Conservation (phyloP, 345 rosid genomes). For the Syzygium jambos region DNA sequence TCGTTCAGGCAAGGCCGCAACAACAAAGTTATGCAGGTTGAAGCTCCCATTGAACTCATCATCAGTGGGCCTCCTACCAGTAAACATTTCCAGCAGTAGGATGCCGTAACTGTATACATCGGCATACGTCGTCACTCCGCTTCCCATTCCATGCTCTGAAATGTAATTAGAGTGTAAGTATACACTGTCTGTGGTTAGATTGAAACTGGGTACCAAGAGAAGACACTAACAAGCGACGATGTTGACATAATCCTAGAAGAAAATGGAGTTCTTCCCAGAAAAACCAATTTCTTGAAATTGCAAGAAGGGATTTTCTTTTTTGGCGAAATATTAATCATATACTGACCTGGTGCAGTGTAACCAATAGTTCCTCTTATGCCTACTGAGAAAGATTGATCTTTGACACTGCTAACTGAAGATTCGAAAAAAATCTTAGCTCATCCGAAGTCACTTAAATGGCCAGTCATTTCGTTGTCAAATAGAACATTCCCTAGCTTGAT, state of each 20-base stretch:
- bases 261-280: no score
- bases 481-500: not conserved
- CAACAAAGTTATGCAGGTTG: not conserved
- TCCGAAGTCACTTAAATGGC: not conserved
- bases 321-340: no score
- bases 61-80: not conserved
- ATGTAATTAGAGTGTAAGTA: not conserved
- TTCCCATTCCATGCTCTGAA: not conserved
- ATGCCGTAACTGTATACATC: not conserved
- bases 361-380: not conserved
- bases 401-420: not conserved
- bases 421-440: not conserved
- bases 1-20: not conserved
- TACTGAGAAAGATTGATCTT: not conserved
- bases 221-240: no score
- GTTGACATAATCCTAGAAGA: no score
- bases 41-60: not conserved
- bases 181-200: no score
- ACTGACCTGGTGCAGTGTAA: not conserved
- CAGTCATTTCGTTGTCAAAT: conserved; percentile 1
- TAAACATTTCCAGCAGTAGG: not conserved
- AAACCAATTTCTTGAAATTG: no score
- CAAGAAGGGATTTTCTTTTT: no score
- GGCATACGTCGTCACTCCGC: not conserved
- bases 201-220: no score